Base-by-base conservation (phyloP, 805 yeast species). In the Zygoascus tannicola region DNA sequence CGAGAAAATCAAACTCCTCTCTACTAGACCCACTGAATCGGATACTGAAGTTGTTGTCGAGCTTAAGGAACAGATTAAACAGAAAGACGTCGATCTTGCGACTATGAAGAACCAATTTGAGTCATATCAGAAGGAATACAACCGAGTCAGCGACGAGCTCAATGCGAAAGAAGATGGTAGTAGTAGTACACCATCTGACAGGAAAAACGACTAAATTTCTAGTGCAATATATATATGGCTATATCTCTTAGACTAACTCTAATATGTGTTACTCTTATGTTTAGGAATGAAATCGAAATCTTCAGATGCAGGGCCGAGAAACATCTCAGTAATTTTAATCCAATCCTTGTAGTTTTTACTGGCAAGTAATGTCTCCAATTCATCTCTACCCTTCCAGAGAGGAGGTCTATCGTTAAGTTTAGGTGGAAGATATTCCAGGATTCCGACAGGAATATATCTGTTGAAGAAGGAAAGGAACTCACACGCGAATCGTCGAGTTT, bases 241-340 rank as follows among this genome's bases (percentile, higher is more conserved):
- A 32, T 30, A 28, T 22, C 30, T 26, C 12, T 12, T 26, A 26
- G 30, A 12, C 30, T 26, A n/a, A n/a, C n/a, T 16, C 30, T 47
- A 41, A 37, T 76, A 85, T 2, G 96, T 73, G 55, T 84, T 92
- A 65, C 95, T 85, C 72, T 92, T 92, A 62, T 92, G 99, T 65
- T 92, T 92, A 44, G 99, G 98, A 43, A 74, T 73, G 59, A 87
- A 92, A 41, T 74, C 76, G 65, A 92, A 92, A 35, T 66, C 68
- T 1, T 76, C 81, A 43, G 80, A 77, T 1, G 81, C 84, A 45
- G 85, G 86, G 18, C 98, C 99, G 52, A 90, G 72, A 59, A 90
- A 90, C 94, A 88, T 77, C 63, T 92, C 98, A 15, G 94, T 76
- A 52, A 92, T 76, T 65, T 88, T 92, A 60, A 92, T 84, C 98